These are phyloP conservation scores for Phialophora expanda DNA, from an alignment of 2,329 filamentous ascomycete species.

Conservation along the genomic window DNA sequence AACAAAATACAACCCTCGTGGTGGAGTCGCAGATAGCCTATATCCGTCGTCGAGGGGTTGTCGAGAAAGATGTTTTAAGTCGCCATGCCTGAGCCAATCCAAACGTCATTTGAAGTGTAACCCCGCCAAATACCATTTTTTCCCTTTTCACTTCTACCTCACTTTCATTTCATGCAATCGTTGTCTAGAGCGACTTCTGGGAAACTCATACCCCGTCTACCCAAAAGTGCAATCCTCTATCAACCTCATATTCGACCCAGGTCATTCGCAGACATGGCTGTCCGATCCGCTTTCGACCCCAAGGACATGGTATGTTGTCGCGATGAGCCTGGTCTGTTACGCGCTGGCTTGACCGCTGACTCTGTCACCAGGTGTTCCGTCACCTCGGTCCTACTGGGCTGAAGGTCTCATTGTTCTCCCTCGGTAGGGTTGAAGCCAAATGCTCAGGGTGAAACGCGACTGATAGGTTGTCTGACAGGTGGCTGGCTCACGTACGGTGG, in stretches of 20 bases:
- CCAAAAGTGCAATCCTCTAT: background rate
- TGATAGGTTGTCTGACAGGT: conserved; percentile 30
- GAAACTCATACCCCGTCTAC: conserved; percentile 8
- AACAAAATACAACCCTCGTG: background rate
- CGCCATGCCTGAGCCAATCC: conserved; percentile 6
- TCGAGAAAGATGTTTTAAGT: background rate
- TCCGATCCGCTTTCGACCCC: conserved; percentile 35
- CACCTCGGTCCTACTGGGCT: conserved; percentile 72
- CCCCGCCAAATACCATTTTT: conserved; percentile 10
- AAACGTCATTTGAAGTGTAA: conserved; percentile 16
- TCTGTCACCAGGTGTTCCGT: conserved; percentile 56
- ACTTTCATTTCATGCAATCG: conserved; percentile 5
- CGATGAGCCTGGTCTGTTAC: background rate
- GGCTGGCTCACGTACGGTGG: conserved; percentile 58
- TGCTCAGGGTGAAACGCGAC: background rate
- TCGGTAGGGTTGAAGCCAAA: conserved; percentile 49
- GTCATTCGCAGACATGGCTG: conserved; percentile 30
- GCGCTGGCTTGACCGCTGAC: conserved; percentile 4
- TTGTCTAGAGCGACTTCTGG: conserved; percentile 3
- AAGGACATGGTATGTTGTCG: conserved; percentile 34
- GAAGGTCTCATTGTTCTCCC: conserved; percentile 73
- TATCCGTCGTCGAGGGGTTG: conserved; percentile 3
- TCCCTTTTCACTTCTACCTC: conserved; percentile 4
- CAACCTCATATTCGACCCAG: conserved; percentile 9
- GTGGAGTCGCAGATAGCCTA: background rate